These are phyloP conservation scores for Rhododendron mucronatum DNA, from an alignment of 148 eudicot genomes.

Conservation along the genomic window DNA sequence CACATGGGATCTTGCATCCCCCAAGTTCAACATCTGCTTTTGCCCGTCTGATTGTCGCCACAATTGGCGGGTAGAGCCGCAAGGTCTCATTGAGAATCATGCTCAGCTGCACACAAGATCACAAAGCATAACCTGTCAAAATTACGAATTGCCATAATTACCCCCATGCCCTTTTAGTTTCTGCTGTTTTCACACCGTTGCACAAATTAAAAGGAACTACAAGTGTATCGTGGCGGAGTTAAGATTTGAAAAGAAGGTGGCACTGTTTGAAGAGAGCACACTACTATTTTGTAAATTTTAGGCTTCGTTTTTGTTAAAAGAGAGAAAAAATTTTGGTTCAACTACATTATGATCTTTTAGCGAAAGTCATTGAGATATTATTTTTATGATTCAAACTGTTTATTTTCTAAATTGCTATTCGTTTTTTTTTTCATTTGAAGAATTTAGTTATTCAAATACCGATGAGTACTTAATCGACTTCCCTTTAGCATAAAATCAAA, in stretches of 20 bases:
- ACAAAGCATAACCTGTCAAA: constrained; percentile 4
- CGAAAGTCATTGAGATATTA: neutral
- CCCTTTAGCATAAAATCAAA: neutral
- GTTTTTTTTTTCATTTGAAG: too few relatives aligned
- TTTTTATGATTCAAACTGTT: neutral
- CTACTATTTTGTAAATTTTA: neutral
- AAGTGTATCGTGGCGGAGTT: neutral
- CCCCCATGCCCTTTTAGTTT: neutral
- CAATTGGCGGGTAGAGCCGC: constrained; percentile 75
- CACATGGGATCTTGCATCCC: constrained; percentile 56
- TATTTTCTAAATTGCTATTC: too few relatives aligned
- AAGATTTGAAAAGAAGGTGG: neutral
- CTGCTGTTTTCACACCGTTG: neutral
- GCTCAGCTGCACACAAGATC: constrained; percentile 48
- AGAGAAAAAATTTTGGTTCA: too few relatives aligned
- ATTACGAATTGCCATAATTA: neutral
- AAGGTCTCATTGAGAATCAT: constrained; percentile 84
- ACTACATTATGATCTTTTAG: neutral
- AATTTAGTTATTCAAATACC: too few relatives aligned
- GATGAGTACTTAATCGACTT: neutral
- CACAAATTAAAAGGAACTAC: neutral
- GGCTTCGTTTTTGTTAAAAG: neutral
- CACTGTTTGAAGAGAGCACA: neutral
- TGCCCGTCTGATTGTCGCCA: constrained; percentile 82
- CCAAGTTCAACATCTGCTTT: constrained; percentile 71